phyloP scores from a whole-genome alignment of 345 rosid species.

The Draba incana region DNA sequence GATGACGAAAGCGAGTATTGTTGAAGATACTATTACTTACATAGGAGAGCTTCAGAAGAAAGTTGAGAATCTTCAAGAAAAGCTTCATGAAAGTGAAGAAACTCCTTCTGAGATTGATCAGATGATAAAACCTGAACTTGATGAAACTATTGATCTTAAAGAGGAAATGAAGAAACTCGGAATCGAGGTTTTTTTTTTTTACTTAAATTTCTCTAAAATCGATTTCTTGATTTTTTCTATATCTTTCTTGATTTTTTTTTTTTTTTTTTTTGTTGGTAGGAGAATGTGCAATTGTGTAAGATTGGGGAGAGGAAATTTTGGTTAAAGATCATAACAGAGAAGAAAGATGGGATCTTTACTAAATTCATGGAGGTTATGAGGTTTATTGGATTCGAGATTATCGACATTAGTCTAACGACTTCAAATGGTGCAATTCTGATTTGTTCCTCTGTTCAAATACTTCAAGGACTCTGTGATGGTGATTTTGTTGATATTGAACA shows the following conservation, averaged over 20 bases:
- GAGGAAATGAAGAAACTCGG: constrained; percentile 52
- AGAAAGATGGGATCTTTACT: constrained; percentile 61
- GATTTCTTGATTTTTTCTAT: not conserved
- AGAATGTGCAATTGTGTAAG: constrained; percentile 58
- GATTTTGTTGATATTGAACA: constrained; percentile 23
- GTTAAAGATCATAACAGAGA: constrained; percentile 68
- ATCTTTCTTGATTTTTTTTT: not conserved
- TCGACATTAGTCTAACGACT: constrained; percentile 59
- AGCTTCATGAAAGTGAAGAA: constrained; percentile 63
- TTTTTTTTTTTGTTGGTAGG: constrained; percentile 44
- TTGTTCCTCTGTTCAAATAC: constrained; percentile 59
- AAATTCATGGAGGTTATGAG: constrained; percentile 61
- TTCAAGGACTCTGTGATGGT: constrained; percentile 26
- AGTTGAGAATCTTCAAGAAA: constrained; percentile 52
- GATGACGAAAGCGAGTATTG: constrained; percentile 86
- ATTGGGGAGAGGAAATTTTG: constrained; percentile 60
- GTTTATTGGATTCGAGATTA: constrained; percentile 57
- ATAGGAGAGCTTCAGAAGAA: constrained; percentile 57
- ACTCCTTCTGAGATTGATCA: constrained; percentile 36
- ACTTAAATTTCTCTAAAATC: not conserved
- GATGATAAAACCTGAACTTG: constrained; percentile 17
- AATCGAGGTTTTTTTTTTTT: constrained; percentile 52
- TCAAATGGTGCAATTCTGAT: constrained; percentile 60
- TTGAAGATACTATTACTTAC: constrained; percentile 87
- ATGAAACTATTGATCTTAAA: constrained; percentile 38